phyloP scores from a whole-genome alignment of 495 filamentous ascomycete genomes.

The Cercophora samala region DNA sequence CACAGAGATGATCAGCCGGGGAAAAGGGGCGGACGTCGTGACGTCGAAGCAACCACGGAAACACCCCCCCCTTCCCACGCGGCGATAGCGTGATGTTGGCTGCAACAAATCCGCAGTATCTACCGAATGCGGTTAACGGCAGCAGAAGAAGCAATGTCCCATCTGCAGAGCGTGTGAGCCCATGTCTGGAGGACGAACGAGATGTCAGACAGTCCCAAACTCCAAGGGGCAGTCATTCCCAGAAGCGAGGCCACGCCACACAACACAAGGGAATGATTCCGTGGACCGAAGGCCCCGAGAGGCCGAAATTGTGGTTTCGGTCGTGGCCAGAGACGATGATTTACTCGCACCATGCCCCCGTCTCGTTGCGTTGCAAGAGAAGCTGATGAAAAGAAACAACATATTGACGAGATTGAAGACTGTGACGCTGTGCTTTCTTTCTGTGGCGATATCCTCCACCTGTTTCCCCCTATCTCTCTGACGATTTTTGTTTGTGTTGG shows the following conservation, averaged over 20 bases:
- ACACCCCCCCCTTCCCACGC: not conserved
- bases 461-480: not conserved
- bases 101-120: not conserved
- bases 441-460: not conserved
- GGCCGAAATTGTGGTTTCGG: not conserved
- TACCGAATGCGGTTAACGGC: not conserved
- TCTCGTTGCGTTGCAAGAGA: slow-evolving; percentile 2
- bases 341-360: not conserved
- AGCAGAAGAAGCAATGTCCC: not conserved
- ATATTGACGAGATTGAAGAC: not conserved
- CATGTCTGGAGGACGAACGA: not conserved
- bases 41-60: not conserved
- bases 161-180: not conserved
- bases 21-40: not conserved
- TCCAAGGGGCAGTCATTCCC: not conserved
- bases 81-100: not conserved
- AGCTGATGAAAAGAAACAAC: not conserved
- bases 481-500: not conserved
- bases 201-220: not conserved
- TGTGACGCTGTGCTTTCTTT: not conserved
- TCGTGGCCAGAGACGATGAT: not conserved
- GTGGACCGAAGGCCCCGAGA: not conserved
- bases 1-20: not conserved
- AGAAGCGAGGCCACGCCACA: not conserved
- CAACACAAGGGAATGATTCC: not conserved